Conservation (phyloP, 1,139 yeast genomes). For the Scheffersomyces titani region DNA sequence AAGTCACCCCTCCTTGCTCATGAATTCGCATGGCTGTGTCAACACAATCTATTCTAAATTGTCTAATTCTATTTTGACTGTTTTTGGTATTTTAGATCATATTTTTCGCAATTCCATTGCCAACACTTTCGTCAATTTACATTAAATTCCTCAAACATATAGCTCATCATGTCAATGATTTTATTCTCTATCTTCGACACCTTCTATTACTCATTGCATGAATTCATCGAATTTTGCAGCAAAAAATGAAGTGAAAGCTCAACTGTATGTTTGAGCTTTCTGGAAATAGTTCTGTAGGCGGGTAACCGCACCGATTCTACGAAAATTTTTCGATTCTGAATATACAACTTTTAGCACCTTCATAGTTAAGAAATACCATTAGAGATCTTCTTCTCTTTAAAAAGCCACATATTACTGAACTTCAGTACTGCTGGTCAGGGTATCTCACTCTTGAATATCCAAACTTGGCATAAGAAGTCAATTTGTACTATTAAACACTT, state of each 20-base stretch:
- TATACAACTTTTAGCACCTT: conserved; percentile 1
- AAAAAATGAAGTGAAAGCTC: conserved; percentile 41
- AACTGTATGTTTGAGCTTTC: neutral
- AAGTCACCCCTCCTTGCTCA: too few species aligned
- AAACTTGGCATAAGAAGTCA: neutral
- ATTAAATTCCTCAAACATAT: too few species aligned
- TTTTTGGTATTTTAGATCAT: too few species aligned
- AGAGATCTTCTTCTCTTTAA: neutral
- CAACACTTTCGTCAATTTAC: too few species aligned
- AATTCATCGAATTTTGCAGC: conserved; percentile 71
- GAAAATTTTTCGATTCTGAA: neutral
- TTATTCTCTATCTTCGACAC: too few species aligned
- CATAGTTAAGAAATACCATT: neutral
- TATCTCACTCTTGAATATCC: neutral
- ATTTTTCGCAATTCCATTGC: too few species aligned
- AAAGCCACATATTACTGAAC: neutral
- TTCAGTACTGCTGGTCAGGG: neutral
- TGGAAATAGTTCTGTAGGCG: neutral
- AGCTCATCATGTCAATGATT: too few species aligned
- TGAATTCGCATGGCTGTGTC: too few species aligned
- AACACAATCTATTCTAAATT: too few species aligned
- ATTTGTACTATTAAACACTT: neutral
- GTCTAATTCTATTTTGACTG: neutral
- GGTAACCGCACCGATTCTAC: neutral
- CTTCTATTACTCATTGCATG: too few species aligned